These are phyloP conservation scores for Trichosanthes cucumerina DNA, from an alignment of 306 rosid genomes.

Conservation along the genomic window DNA sequence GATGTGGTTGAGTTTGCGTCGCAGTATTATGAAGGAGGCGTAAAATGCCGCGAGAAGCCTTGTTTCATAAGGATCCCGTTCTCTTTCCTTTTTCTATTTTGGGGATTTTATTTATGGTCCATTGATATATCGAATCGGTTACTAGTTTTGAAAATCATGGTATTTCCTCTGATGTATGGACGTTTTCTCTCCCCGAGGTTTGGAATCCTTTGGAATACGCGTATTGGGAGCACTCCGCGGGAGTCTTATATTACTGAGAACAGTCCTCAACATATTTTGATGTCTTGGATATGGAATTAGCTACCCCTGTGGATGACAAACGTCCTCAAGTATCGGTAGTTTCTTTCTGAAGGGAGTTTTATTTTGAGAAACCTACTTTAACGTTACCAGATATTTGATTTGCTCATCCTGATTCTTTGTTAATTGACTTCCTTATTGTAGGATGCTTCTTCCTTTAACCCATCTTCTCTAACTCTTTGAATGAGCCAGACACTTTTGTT, in stretches of 20 bases:
- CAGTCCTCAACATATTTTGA: background rate
- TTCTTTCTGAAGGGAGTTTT: background rate
- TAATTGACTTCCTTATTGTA: background rate
- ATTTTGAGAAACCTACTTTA: background rate
- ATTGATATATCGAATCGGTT: background rate
- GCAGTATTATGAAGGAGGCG: background rate
- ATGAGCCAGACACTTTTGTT: background rate
- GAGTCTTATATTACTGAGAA: background rate
- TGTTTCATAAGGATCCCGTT: background rate
- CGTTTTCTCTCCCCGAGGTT: background rate
- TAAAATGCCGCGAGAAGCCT: background rate
- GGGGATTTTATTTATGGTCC: background rate
- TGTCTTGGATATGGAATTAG: background rate
- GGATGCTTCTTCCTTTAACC: background rate
- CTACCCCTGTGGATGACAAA: background rate
- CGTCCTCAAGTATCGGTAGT: background rate
- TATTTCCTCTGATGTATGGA: background rate
- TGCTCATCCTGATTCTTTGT: background rate
- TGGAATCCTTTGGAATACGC: slow-evolving; percentile 1
- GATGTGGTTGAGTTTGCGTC: background rate
- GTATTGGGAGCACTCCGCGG: background rate
- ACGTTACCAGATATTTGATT: background rate
- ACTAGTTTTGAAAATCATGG: background rate
- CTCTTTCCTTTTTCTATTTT: background rate
- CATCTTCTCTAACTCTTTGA: background rate